Percentiles rank a stretch among this genome's conserved stretches.
Evolutionary conservation across 768 basidiomycete genomes (phyloP).

Genomic region (Panaeolus cyanescens): DNA sequence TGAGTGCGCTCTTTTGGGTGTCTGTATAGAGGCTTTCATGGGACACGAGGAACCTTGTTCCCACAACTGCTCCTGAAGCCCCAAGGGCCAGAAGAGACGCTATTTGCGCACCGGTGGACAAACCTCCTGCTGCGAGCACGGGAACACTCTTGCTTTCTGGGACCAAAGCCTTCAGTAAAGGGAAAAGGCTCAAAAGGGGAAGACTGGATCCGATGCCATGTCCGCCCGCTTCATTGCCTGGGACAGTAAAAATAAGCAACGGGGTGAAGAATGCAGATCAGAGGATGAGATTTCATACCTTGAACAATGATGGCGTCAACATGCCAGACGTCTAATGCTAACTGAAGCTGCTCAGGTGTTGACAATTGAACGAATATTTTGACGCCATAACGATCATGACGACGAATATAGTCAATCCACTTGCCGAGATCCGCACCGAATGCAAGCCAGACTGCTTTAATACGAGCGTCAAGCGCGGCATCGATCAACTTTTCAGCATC

Average conservation of each 20-base stretch:
- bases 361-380: slow-evolving; percentile 68
- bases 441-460: slow-evolving; percentile 74
- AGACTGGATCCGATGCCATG: slow-evolving; percentile 63
- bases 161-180: slow-evolving; percentile 49
- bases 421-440: slow-evolving; percentile 59
- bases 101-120: slow-evolving; percentile 64
- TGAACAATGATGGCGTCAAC: slow-evolving; percentile 78
- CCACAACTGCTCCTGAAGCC: slow-evolving; percentile 66
- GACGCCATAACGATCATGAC: slow-evolving; percentile 52
- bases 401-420: slow-evolving; percentile 66
- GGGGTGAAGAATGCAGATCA: background rate
- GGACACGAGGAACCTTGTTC: slow-evolving; percentile 76
- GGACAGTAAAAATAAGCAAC: slow-evolving; percentile 7
- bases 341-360: slow-evolving; percentile 57
- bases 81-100: slow-evolving; percentile 68
- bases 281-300: slow-evolving; percentile 43
- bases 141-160: slow-evolving; percentile 31
- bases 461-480: slow-evolving; percentile 52
- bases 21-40: slow-evolving; percentile 63
- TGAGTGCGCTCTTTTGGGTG: slow-evolving; percentile 53
- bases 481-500: slow-evolving; percentile 43
- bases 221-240: slow-evolving; percentile 82
- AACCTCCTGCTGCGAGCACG: slow-evolving; percentile 75
- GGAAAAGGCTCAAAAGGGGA: slow-evolving; percentile 62
- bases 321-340: slow-evolving; percentile 67